Base-by-base conservation (phyloP, 495 filamentous ascomycete species). In the Penicilliopsis zonata region DNA sequence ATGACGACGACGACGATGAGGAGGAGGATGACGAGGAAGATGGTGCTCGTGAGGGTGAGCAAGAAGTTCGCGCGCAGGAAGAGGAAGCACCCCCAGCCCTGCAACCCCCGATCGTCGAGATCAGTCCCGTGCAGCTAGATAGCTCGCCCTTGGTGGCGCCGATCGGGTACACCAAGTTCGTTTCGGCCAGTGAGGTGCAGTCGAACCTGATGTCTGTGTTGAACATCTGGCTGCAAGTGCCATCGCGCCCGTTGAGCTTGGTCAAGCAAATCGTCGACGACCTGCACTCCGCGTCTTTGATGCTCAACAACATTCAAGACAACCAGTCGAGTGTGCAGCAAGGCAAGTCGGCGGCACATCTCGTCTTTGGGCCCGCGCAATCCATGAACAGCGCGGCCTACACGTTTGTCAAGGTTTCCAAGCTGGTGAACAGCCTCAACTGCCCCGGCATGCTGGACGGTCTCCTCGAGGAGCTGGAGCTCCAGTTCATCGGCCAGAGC, bases 381-480 rank as follows among this genome's bases (percentile, higher is more conserved):
- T 65, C 63, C 13, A 61, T 71, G 36, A 71, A 71, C 45, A 49
- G 46, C 20, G 62, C 68, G 7, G 67, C 58, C 18, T 70, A 63
- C 36, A 38, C 55, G 30, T 59, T 59, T 45, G 52, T 65, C 28
- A 43, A 46, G 20, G 63, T 61, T 3, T 38, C 65, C 16, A 39
- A 36, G 13, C 19, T 35, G n/a, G 28, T 45, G 20, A 25, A 31
- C 21, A 31, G 12, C 19, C 40, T 46, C 8, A 40, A 35, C 20
- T 28, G 41, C 31, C 33, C 37, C 19, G 32, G 30, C 21, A 43
- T 43, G 34, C 31, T 42, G 0, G 35, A 39, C 18, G 39, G 36
- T 3, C 34, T 46, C 15, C 26, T 32, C n/a, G 40, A 47, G 14
- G 43, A 50, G 27, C 33, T 47, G 8, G 23, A 39, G 27, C 17